Conservation (phyloP, 371 early-diverging fungal species). For the Rhizopus stolonifer region DNA sequence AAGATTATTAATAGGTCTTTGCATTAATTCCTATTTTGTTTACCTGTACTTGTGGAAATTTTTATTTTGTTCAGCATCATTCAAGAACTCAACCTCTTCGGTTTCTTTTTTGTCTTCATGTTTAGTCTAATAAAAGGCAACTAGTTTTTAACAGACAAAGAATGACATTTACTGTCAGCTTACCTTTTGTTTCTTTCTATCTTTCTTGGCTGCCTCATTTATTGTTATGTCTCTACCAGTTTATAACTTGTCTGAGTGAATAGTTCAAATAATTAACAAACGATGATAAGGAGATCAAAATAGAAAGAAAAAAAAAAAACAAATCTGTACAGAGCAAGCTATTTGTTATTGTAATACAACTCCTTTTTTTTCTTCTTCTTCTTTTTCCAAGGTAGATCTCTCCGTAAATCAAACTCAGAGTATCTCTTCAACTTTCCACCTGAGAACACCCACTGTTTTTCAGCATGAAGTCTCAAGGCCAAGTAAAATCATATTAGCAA, state of each 20-base stretch:
- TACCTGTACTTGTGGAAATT: constrained; percentile 17
- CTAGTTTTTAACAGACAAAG: constrained; percentile 17
- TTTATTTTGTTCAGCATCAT: constrained; percentile 16
- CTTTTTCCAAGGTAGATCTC: constrained; percentile 12
- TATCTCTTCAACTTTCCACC: constrained; percentile 9
- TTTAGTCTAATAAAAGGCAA: constrained; percentile 14
- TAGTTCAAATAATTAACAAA: too few relatives aligned
- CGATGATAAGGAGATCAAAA: too few relatives aligned
- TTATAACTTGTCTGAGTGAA: too few relatives aligned
- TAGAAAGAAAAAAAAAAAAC: too few relatives aligned
- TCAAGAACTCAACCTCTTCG: constrained; percentile 11
- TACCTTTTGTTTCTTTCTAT: constrained; percentile 21
- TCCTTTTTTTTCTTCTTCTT: too few relatives aligned
- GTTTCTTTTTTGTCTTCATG: constrained; percentile 5
- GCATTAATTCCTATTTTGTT: constrained; percentile 9
- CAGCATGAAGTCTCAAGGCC: constrained; percentile 4
- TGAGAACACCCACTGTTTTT: constrained; percentile 20
- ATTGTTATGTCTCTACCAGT: too few relatives aligned
- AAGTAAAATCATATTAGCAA: background rate
- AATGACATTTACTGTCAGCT: constrained; percentile 14
- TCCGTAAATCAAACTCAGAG: constrained; percentile 21
- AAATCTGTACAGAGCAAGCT: too few relatives aligned
- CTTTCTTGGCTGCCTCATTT: constrained; percentile 16
- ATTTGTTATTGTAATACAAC: constrained; percentile 15
- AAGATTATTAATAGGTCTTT: constrained; percentile 10